A percentile compares a stretch with the other conserved stretches of the same genome.
Conservation (phyloP, 164 flowering plant species). For the Magnolia kwangsiensis region DNA sequence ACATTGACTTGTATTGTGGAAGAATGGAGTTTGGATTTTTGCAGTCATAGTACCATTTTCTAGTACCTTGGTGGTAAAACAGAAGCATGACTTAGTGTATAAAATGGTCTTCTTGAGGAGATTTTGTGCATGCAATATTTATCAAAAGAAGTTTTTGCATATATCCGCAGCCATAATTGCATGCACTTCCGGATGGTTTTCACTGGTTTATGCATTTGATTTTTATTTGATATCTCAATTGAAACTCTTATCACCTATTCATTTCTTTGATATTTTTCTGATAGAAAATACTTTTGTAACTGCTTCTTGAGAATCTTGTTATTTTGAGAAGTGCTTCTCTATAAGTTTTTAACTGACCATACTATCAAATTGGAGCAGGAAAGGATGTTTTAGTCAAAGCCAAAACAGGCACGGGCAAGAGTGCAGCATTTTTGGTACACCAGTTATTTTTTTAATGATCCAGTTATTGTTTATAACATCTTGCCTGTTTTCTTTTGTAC, state of each 20-base stretch:
- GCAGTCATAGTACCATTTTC: too few species aligned
- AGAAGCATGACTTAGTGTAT: too few species aligned
- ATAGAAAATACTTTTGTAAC: background rate
- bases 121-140: too few species aligned
- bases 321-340: background rate
- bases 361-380: slow-evolving; percentile 39
- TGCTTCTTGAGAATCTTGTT: background rate
- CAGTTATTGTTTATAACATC: slow-evolving; percentile 8
- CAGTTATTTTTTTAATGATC: slow-evolving; percentile 4
- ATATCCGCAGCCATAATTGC: too few species aligned
- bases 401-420: slow-evolving; percentile 93
- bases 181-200: too few species aligned
- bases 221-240: too few species aligned
- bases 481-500: slow-evolving; percentile 15
- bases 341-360: slow-evolving; percentile 7
- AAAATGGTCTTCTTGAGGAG: too few species aligned
- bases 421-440: slow-evolving; percentile 86
- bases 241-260: too few species aligned
- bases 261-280: background rate
- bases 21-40: background rate
- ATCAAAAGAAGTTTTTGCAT: too few species aligned
- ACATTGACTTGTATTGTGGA: background rate
- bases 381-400: slow-evolving; percentile 90
- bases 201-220: background rate
- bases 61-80: too few species aligned